Base-by-base conservation (phyloP, 2,329 filamentous ascomycete species). In the Fusarium nisikadoi region DNA sequence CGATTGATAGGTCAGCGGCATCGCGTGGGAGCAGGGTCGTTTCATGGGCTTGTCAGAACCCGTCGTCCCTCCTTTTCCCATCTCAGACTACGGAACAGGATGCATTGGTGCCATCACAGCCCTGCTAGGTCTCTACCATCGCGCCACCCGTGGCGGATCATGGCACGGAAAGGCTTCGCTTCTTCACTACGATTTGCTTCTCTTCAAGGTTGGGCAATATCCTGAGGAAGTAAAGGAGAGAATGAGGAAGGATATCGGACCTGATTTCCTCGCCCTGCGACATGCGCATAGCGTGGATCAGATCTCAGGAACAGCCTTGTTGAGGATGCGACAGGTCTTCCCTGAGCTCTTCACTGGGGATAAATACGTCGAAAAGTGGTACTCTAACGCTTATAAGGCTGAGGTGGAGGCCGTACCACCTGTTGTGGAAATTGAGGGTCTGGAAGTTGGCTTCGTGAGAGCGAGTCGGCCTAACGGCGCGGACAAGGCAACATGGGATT, bases 51-150 rank as follows among this genome's bases (percentile, higher is more conserved):
- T 90, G 17, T 77, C 87, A 36, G 90, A 92, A 75, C 90, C 90
- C 20, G 86, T 92, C 3, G 88, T 92, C 0, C 91, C 91, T 49
- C 90, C 90, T 0, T 90, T 90, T 64, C 88, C 88, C 35, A 89
- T 90, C 71, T 89, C 86, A 27, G 88, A 89, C 80, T 93, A 93
- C 74, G 91, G 91, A 42, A 93, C 91, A 2, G 92, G 91, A 35
- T 92, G 90, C 76, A 90, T 93, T 82, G 92, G 91, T 7, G 89
- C 90, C 47, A 90, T 92, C 72, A 89, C 91, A 7, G 91, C 91
- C 1, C 79, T 94, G 39, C 85, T 86, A 1, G 91, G 90, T 2
- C 83, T 93, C 13, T 90, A 89, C 74, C 86, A 87, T 73, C 86
- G 92, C 36, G 88, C 91, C 0, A 89, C 86, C 13, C 79, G 82